These are phyloP conservation scores for Apophysomyces trapeziformis DNA, from an alignment of 371 early-diverging fungal genomes.

Conservation along the genomic window DNA sequence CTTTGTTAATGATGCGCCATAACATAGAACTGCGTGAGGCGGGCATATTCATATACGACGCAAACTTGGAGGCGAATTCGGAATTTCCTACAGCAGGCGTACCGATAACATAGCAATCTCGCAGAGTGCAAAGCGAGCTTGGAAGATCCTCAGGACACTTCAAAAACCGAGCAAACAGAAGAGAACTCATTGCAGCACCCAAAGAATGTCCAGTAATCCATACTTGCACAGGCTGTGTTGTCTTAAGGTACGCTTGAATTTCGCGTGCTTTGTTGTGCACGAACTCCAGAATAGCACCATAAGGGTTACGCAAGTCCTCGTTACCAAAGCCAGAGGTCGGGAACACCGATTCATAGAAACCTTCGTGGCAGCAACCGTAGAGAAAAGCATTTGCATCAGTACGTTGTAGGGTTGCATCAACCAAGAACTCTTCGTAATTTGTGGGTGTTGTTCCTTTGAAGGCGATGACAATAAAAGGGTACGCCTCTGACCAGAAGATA, in stretches of 20 bases:
- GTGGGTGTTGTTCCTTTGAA: constrained; percentile 54
- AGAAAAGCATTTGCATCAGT: constrained; percentile 40
- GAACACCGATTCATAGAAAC: constrained; percentile 46
- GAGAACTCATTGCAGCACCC: constrained; percentile 51
- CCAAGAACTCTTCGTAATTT: constrained; percentile 48
- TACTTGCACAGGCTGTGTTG: constrained; percentile 40
- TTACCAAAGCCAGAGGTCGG: constrained; percentile 19
- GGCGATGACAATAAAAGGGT: constrained; percentile 45
- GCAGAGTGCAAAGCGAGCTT: constrained; percentile 28
- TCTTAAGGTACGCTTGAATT: constrained; percentile 24
- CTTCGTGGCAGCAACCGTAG: constrained; percentile 47
- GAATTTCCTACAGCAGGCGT: constrained; percentile 53
- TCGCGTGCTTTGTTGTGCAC: constrained; percentile 36
- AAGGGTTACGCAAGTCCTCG: constrained; percentile 45
- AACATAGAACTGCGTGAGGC: constrained; percentile 24
- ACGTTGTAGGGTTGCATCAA: constrained; percentile 45
- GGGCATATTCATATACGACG: constrained; percentile 35
- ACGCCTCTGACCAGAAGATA: constrained; percentile 48
- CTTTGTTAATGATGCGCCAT: constrained; percentile 46
- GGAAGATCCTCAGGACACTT: constrained; percentile 41
- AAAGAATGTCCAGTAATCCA: constrained; percentile 61
- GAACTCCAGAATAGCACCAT: constrained; percentile 43
- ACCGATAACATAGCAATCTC: constrained; percentile 51
- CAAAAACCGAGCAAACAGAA: constrained; percentile 52
- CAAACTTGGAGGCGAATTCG: constrained; percentile 45